Evolutionary conservation across 169 alveolate species (phyloP).

Genomic region (Plasmodium reichenowi): DNA sequence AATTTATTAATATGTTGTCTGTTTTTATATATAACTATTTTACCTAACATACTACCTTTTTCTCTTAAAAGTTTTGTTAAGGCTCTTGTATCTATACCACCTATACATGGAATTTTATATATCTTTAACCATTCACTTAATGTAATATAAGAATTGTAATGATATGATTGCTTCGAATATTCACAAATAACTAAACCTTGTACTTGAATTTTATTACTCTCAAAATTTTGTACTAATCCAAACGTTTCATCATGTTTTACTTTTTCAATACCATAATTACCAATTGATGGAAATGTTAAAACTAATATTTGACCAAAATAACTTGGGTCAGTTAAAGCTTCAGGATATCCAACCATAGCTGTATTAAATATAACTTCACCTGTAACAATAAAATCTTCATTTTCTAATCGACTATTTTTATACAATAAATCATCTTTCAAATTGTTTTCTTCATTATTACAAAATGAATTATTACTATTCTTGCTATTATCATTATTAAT

Average conservation of each 20-base stretch:
- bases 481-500: conserved; percentile 17
- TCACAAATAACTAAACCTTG: conserved; percentile 89
- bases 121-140: conserved; percentile 53
- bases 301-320: conserved; percentile 90
- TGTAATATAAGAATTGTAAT: conserved; percentile 41
- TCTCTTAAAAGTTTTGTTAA: conserved; percentile 88
- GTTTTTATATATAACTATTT: conserved; percentile 80
- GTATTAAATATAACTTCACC: conserved; percentile 93
- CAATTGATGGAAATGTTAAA: conserved; percentile 89
- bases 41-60: conserved; percentile 87
- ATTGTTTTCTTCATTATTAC: not conserved
- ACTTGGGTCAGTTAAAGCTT: conserved; percentile 91
- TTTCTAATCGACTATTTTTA: conserved; percentile 45
- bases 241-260: conserved; percentile 80
- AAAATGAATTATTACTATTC: not conserved
- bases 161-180: conserved; percentile 79
- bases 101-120: conserved; percentile 76
- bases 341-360: conserved; percentile 92
- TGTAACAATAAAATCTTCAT: conserved; percentile 73
- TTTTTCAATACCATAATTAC: conserved; percentile 91
- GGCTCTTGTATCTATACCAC: conserved; percentile 91
- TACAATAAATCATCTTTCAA: conserved; percentile 40
- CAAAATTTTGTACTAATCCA: conserved; percentile 85
- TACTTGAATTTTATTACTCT: conserved; percentile 83
- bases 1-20: conserved; percentile 36